A percentile compares a stretch with the other conserved stretches of the same genome.
Conservation (phyloP, 305 asterid species). For the Fraxinus ornus region DNA sequence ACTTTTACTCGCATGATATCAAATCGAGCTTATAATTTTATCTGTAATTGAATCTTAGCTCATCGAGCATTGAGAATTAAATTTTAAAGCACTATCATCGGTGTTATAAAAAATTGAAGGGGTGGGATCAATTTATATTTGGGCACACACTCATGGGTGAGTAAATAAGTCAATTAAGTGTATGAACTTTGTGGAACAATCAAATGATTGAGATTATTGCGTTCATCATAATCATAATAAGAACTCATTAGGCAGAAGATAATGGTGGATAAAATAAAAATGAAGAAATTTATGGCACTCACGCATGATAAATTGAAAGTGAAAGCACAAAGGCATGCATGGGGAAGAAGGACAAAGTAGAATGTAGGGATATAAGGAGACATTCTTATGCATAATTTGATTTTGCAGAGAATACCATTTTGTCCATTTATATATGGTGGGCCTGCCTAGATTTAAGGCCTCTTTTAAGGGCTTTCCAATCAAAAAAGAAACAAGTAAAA, state of each 20-base stretch:
- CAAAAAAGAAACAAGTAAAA: neutral
- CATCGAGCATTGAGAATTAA: too few relatives aligned
- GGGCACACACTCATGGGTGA: neutral
- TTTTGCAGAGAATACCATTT: conserved; percentile 24
- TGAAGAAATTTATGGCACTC: neutral
- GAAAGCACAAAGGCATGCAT: conserved; percentile 49
- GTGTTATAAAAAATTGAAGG: neutral
- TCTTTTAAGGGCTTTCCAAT: conserved; percentile 8
- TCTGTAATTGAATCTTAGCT: neutral
- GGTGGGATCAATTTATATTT: conserved; percentile 5
- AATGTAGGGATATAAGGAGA: conserved; percentile 57
- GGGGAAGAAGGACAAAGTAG: conserved; percentile 38
- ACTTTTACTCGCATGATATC: neutral
- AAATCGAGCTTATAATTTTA: neutral
- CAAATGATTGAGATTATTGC: conserved; percentile 52
- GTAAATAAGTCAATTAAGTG: conserved; percentile 20
- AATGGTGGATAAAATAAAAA: neutral
- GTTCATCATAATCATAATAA: conserved; percentile 37
- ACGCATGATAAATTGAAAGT: conserved; percentile 43
- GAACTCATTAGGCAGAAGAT: conserved; percentile 21
- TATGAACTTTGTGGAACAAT: conserved; percentile 34
- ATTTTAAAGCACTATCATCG: too few relatives aligned
- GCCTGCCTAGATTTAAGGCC: conserved; percentile 25
- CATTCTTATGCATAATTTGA: conserved; percentile 25
- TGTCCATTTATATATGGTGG: conserved; percentile 37